Evolutionary conservation across 805 yeast species (phyloP).

Genomic region (Starmerella vaccinii): DNA sequence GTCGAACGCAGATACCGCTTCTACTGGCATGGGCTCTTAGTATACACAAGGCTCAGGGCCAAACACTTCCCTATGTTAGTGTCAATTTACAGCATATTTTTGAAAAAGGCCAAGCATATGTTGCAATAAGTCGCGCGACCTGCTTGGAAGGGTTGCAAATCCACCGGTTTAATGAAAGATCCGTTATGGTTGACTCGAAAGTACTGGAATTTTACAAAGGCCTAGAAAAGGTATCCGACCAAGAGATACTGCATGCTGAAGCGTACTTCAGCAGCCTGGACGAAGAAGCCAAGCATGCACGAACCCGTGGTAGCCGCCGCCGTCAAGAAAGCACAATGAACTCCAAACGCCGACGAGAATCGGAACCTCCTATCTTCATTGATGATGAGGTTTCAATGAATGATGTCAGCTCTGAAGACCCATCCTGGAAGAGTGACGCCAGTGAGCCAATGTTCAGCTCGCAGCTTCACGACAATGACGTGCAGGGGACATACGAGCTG

Average conservation of each 20-base stretch:
- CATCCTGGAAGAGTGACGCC: not conserved
- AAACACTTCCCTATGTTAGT: slow-evolving; percentile 62
- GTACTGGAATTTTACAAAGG: slow-evolving; percentile 58
- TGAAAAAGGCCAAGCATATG: slow-evolving; percentile 93
- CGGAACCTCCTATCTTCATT: not conserved
- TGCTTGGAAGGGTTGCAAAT: slow-evolving; percentile 76
- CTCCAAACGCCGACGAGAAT: not conserved
- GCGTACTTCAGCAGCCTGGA: slow-evolving; percentile 1
- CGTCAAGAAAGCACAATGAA: not conserved
- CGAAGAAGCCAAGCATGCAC: not conserved
- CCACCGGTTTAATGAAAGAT: slow-evolving; percentile 51
- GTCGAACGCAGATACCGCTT: slow-evolving; percentile 72
- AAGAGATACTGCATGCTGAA: slow-evolving; percentile 14
- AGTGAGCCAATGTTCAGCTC: not conserved
- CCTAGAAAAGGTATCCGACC: slow-evolving; percentile 9
- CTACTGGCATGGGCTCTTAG: slow-evolving; percentile 95
- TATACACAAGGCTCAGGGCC: slow-evolving; percentile 93
- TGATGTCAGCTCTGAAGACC: not conserved
- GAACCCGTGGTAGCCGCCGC: not conserved
- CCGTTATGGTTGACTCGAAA: slow-evolving; percentile 57
- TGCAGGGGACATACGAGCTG: not conserved
- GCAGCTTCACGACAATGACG: not conserved
- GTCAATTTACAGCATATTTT: slow-evolving; percentile 70
- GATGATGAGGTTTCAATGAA: not conserved
- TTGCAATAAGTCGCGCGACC: slow-evolving; percentile 85